A percentile compares a stretch with the other conserved stretches of the same genome.
Evolutionary conservation across 1,284 basidiomycete genomes (phyloP).

Genomic region (Testicularia cyperi): DNA sequence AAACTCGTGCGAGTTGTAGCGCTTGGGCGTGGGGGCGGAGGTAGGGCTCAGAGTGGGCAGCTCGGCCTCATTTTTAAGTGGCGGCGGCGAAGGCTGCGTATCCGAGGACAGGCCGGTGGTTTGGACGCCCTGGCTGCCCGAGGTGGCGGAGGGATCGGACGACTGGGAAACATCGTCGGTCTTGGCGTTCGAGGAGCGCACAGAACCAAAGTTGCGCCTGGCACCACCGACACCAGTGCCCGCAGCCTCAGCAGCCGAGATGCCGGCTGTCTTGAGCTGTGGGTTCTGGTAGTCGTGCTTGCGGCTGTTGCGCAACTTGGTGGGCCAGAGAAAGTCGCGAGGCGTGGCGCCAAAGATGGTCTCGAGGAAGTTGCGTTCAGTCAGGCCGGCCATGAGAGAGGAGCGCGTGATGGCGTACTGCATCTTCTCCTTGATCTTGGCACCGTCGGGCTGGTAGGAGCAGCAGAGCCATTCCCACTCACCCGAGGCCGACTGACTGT

Average conservation of each 20-base stretch:
- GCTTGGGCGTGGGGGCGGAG: constrained; percentile 24
- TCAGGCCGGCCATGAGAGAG: constrained; percentile 39
- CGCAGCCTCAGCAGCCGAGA: constrained; percentile 44
- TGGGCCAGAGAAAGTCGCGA: constrained; percentile 44
- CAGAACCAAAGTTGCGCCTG: constrained; percentile 44
- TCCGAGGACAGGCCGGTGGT: neutral
- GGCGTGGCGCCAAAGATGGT: constrained; percentile 45
- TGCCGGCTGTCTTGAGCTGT: constrained; percentile 38
- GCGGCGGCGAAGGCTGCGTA: constrained; percentile 11
- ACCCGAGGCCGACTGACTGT: constrained; percentile 45
- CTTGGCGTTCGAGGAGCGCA: neutral
- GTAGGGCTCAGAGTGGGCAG: constrained; percentile 4
- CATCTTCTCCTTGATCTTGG: constrained; percentile 55
- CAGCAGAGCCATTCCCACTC: constrained; percentile 52
- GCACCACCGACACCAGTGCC: constrained; percentile 47
- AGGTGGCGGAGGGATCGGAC: constrained; percentile 5
- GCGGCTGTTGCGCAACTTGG: constrained; percentile 45
- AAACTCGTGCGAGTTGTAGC: constrained; percentile 39
- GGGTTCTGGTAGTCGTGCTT: constrained; percentile 58
- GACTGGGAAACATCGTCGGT: neutral
- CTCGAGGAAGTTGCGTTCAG: constrained; percentile 51
- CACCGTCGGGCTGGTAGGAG: constrained; percentile 49
- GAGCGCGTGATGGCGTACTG: constrained; percentile 46
- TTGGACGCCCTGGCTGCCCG: constrained; percentile 11
- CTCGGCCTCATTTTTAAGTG: constrained; percentile 5